Percentiles rank a stretch among this genome's conserved stretches.
Conservation (phyloP, 2,329 filamentous ascomycete genomes). For the Monilinia laxa region DNA sequence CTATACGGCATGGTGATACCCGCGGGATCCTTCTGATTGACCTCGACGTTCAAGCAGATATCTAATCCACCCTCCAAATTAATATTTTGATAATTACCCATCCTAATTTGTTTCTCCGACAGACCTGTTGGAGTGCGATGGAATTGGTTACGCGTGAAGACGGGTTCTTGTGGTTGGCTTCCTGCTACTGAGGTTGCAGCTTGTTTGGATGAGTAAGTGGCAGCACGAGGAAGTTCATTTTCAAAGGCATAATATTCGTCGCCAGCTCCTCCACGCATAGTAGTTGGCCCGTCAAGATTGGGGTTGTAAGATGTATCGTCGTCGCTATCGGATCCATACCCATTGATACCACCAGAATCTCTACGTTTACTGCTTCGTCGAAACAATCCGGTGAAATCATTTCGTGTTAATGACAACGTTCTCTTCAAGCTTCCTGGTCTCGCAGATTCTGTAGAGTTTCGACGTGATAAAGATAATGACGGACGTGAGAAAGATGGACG, state of each 20-base stretch:
- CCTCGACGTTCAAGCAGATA: conserved; percentile 84
- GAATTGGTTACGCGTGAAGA: conserved; percentile 45
- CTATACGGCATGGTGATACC: conserved; percentile 88
- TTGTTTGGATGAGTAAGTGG: conserved; percentile 27
- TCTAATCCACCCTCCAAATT: conserved; percentile 83
- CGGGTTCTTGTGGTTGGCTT: conserved; percentile 25
- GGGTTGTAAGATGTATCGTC: conserved; percentile 40
- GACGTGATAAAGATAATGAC: conserved; percentile 33
- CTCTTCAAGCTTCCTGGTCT: conserved; percentile 46
- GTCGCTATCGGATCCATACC: conserved; percentile 50
- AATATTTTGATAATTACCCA: conserved; percentile 58
- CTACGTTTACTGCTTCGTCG: conserved; percentile 49
- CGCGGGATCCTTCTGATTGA: conserved; percentile 78
- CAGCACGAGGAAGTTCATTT: conserved; percentile 26
- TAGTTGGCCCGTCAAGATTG: conserved; percentile 28
- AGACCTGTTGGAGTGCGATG: conserved; percentile 70
- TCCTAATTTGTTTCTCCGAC: conserved; percentile 59
- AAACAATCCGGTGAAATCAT: conserved; percentile 49
- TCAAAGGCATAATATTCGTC: conserved; percentile 49
- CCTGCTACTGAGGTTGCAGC: conserved; percentile 35
- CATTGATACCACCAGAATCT: conserved; percentile 55
- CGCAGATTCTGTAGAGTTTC: conserved; percentile 43
- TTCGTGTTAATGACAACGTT: conserved; percentile 61
- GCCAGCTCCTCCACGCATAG: conserved; percentile 42
- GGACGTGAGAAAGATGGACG: conserved; percentile 45